Percentiles rank a stretch among this genome's conserved stretches.
Evolutionary conservation across 495 filamentous ascomycete species (phyloP).

Genomic region (Aspergillus sclerotiicarbonarius): DNA sequence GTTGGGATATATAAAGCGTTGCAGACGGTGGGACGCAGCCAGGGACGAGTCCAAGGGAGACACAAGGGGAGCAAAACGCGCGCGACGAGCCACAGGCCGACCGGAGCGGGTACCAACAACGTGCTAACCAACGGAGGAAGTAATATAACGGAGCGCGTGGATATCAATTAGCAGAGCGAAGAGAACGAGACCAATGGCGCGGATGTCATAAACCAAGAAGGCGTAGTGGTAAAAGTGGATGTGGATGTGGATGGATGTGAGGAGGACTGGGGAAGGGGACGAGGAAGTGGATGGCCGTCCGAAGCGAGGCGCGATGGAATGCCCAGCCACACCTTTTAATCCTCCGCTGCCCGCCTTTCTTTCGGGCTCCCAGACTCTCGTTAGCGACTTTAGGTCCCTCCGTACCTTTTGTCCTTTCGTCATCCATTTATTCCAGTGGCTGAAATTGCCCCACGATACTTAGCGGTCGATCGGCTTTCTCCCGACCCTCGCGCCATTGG

Average conservation of each 20-base stretch:
- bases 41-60: constrained; percentile 13
- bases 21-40: background rate
- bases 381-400: no score
- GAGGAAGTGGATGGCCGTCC: background rate
- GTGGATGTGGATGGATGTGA: background rate
- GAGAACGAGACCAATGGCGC: background rate
- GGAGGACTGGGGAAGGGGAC: background rate
- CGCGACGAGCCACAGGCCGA: constrained; percentile 19
- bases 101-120: constrained; percentile 4
- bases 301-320: constrained; percentile 1
- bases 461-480: background rate
- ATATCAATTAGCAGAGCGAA: background rate
- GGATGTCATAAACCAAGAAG: background rate
- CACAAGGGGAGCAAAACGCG: constrained; percentile 20
- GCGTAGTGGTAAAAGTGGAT: background rate
- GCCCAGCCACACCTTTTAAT: constrained; percentile 17
- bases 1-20: background rate
- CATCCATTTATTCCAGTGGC: constrained; percentile 1
- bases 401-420: background rate
- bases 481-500: background rate
- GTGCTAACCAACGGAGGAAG: constrained; percentile 3
- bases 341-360: background rate
- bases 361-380: background rate
- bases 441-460: constrained; percentile 1
- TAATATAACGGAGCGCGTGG: background rate